A percentile compares a stretch with the other conserved stretches of the same genome.
Conservation (phyloP, 192 early-diverging fungal species). For the Coemansia sp. region DNA sequence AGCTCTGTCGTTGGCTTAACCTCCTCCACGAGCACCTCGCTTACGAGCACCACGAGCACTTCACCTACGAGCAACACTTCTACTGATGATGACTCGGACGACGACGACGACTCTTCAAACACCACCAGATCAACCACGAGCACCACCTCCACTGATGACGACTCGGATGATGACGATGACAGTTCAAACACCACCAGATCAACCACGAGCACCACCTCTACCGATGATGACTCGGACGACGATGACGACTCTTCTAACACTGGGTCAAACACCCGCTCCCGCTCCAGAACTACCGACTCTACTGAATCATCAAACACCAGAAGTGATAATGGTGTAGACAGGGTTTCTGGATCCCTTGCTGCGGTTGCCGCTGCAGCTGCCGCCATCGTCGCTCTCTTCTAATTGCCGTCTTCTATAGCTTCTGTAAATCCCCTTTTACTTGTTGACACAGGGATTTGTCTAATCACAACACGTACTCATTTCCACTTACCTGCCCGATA, state of each 20-base stretch:
- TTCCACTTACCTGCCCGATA: neutral
- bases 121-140: neutral
- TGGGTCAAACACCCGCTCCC: neutral
- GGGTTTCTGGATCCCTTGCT: slow-evolving; percentile 6
- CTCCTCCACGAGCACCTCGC: neutral
- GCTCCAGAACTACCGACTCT: neutral
- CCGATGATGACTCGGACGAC: neutral
- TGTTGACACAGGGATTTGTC: neutral
- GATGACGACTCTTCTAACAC: neutral
- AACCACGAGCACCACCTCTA: neutral
- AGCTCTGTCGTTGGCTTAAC: neutral
- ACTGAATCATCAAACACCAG: neutral
- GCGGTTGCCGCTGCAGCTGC: slow-evolving; percentile 6
- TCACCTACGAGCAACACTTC: neutral
- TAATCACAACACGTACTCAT: neutral
- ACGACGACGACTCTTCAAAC: neutral
- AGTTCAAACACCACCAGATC: neutral
- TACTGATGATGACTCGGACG: neutral
- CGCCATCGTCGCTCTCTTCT: neutral
- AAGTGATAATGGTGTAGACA: neutral
- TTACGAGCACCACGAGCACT: neutral
- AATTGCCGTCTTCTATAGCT: neutral
- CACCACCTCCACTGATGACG: neutral
- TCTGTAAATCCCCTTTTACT: neutral
- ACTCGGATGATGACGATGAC: neutral